These are phyloP conservation scores for Lachnellula cervina DNA, from an alignment of 2,329 filamentous ascomycete species.

Conservation along the genomic window DNA sequence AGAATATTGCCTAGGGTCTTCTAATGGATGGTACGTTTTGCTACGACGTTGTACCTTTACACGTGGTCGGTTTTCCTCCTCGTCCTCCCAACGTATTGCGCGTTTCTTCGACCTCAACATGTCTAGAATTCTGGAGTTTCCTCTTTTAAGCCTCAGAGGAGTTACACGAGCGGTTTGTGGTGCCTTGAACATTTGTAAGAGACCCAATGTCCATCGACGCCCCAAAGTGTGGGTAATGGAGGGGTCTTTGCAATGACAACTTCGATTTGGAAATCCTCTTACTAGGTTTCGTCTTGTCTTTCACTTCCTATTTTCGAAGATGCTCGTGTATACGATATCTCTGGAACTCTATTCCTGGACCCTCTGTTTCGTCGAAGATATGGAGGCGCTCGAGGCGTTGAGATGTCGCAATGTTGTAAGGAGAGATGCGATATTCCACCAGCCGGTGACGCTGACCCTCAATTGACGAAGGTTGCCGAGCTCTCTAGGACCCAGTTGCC, in stretches of 20 bases:
- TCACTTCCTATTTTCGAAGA: not conserved
- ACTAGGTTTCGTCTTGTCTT: not conserved
- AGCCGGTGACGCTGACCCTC: not conserved
- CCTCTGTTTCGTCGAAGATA: not conserved
- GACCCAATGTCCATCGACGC: not conserved
- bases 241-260: not conserved
- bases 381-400: not conserved
- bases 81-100: not conserved
- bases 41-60: no score
- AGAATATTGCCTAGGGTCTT: not conserved
- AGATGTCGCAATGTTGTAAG: not conserved
- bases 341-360: not conserved
- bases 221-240: not conserved
- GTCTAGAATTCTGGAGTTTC: not conserved
- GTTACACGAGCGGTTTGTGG: not conserved
- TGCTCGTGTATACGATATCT: not conserved
- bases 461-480: not conserved
- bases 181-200: slow-evolving; percentile 4
- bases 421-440: not conserved
- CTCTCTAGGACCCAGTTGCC: not conserved
- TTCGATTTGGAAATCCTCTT: not conserved
- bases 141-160: not conserved
- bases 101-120: not conserved
- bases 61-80: not conserved
- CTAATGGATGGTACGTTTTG: no score